These are phyloP conservation scores for Fistulifera solaris DNA, from an alignment of 108 stramenopile genomes.

Conservation along the genomic window DNA sequence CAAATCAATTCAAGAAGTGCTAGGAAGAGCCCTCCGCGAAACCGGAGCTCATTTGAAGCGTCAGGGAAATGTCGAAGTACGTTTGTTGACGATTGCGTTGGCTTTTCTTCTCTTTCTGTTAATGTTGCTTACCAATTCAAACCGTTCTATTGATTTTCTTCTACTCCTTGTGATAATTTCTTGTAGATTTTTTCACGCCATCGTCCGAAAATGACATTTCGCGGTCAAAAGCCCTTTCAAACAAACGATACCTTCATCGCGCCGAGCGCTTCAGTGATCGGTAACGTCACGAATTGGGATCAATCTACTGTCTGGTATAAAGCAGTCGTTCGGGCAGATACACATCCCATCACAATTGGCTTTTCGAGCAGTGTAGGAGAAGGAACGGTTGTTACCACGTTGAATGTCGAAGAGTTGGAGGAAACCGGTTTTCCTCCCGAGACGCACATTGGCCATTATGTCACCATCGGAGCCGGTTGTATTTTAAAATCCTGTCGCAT, in stretches of 20 bases:
- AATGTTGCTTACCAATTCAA: no score
- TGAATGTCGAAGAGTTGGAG: conserved; percentile 38
- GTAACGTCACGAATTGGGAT: conserved; percentile 92
- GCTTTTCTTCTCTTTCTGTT: no score
- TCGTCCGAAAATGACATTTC: conserved; percentile 75
- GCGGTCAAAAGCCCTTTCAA: conserved; percentile 58
- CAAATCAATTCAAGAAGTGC: not conserved
- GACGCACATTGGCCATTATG: conserved; percentile 78
- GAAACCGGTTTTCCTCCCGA: conserved; percentile 77
- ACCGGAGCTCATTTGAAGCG: conserved; percentile 53
- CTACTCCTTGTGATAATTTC: no score
- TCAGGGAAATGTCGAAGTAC: conserved; percentile 43
- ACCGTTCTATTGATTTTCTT: no score
- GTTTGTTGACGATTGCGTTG: conserved; percentile 1
- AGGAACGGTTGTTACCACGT: conserved; percentile 80
- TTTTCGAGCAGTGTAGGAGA: conserved; percentile 79
- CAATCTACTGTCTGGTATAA: conserved; percentile 96
- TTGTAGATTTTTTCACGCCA: conserved; percentile 75
- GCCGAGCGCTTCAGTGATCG: conserved; percentile 93
- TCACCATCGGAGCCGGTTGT: conserved; percentile 70
- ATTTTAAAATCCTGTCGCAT: conserved; percentile 75
- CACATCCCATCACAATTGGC: conserved; percentile 78
- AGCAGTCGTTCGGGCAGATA: conserved; percentile 90
- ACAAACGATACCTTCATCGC: conserved; percentile 95
- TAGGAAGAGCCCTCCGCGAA: conserved; percentile 54